Conservation (phyloP, 495 filamentous ascomycete species). For the Bombardia bombarda region DNA sequence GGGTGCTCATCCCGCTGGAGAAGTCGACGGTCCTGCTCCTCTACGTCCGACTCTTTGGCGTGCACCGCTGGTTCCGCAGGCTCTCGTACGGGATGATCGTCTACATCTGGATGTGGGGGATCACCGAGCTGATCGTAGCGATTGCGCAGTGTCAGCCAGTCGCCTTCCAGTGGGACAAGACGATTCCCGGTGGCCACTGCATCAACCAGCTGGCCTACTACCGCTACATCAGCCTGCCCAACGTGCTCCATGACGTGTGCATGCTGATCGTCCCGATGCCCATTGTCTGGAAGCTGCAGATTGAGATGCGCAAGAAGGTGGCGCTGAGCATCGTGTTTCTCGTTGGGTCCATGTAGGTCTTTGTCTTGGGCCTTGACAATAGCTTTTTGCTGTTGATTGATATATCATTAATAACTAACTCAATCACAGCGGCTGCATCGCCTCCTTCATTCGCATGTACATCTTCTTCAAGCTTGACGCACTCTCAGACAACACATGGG, state of each 20-base stretch:
- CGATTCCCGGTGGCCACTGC: constrained; percentile 3
- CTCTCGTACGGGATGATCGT: neutral
- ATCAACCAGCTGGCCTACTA: neutral
- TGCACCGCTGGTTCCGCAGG: neutral
- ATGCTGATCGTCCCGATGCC: neutral
- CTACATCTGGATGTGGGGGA: neutral
- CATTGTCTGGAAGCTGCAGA: constrained; percentile 8
- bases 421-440: neutral
- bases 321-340: constrained; percentile 5
- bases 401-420: no score
- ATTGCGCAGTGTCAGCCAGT: constrained; percentile 41
- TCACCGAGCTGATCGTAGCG: constrained; percentile 23
- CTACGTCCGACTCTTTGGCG: neutral
- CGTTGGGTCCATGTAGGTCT: constrained; percentile 10
- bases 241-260: neutral
- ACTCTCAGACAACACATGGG: constrained; percentile 6
- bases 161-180: constrained; percentile 24
- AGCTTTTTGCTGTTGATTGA: no score
- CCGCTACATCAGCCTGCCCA: neutral
- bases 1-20: neutral
- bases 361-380: neutral
- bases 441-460: neutral
- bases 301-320: neutral
- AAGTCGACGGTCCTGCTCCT: neutral
- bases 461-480: constrained; percentile 5